Percentiles rank a stretch among this genome's conserved stretches.
Evolutionary conservation across 2,329 filamentous ascomycete genomes (phyloP).

Genomic region (Immersiporthe knoxdaviesiana): DNA sequence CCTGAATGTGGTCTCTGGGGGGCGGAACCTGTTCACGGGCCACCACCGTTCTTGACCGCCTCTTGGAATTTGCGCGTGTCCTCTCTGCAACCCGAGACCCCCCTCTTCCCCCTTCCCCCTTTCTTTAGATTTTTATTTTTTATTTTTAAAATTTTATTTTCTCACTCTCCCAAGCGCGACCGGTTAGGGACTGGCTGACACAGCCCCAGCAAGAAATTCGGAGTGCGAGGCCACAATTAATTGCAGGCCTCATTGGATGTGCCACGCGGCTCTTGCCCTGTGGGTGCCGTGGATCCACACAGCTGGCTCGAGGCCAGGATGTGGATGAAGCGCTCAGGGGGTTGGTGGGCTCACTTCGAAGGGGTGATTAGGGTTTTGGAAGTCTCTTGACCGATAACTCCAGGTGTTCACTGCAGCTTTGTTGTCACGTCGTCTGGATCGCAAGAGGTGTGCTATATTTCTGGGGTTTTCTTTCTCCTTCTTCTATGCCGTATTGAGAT

Average conservation of each 20-base stretch:
- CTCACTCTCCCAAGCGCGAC: neutral
- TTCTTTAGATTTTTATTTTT: no score
- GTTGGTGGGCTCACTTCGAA: no score
- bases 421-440: neutral
- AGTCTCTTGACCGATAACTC: neutral
- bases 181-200: slow-evolving; percentile 1
- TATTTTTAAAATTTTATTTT: no score
- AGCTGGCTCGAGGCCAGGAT: neutral
- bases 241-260: slow-evolving; percentile 13
- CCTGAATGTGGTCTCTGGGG: slow-evolving; percentile 23
- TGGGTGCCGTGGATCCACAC: slow-evolving; percentile 12
- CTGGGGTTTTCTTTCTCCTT: neutral
- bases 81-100: neutral
- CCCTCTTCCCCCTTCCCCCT: neutral
- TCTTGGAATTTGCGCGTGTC: slow-evolving; percentile 15
- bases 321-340: neutral
- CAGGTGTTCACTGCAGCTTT: neutral
- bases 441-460: neutral
- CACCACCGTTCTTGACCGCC: slow-evolving; percentile 29
- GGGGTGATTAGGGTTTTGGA: neutral
- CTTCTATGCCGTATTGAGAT: neutral
- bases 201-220: neutral
- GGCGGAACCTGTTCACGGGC: slow-evolving; percentile 23
- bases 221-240: slow-evolving; percentile 11
- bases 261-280: slow-evolving; percentile 17